Conservation (phyloP, 768 basidiomycete genomes). For the Solioccasus polychromus region DNA sequence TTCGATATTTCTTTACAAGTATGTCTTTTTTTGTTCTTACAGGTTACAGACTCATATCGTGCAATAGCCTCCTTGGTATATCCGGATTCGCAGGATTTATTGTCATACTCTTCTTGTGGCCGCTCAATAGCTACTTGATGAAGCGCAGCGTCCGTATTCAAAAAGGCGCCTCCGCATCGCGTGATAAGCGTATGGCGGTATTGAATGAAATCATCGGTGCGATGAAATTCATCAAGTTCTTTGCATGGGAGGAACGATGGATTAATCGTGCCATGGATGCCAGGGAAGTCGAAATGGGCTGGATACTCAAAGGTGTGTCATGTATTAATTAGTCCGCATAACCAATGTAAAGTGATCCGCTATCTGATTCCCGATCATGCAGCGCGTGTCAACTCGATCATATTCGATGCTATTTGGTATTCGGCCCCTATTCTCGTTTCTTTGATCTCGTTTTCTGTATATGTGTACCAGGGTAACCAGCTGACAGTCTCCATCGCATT, state of each 20-base stretch:
- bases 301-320: conserved; percentile 66
- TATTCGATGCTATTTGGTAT: conserved; percentile 73
- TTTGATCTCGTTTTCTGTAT: conserved; percentile 73
- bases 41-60: conserved; percentile 41
- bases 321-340: too few species aligned
- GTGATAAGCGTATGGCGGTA: conserved; percentile 43
- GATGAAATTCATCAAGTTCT: conserved; percentile 43
- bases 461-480: conserved; percentile 67
- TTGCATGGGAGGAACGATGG: conserved; percentile 44
- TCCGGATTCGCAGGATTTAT: conserved; percentile 46
- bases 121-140: conserved; percentile 40
- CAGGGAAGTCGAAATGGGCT: conserved; percentile 66
- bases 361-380: too few species aligned
- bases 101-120: conserved; percentile 38
- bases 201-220: conserved; percentile 45
- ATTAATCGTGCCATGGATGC: conserved; percentile 42
- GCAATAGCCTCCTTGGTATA: conserved; percentile 44
- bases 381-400: conserved; percentile 70
- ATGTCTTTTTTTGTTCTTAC: conserved; percentile 1
- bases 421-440: conserved; percentile 78
- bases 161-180: conserved; percentile 30
- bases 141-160: conserved; percentile 37
- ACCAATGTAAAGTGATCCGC: too few species aligned
- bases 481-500: conserved; percentile 81
- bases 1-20: conserved; percentile 75